These are phyloP conservation scores for Pestalotiopsis sp. DNA, from an alignment of 2,329 filamentous ascomycete species.

Conservation along the genomic window DNA sequence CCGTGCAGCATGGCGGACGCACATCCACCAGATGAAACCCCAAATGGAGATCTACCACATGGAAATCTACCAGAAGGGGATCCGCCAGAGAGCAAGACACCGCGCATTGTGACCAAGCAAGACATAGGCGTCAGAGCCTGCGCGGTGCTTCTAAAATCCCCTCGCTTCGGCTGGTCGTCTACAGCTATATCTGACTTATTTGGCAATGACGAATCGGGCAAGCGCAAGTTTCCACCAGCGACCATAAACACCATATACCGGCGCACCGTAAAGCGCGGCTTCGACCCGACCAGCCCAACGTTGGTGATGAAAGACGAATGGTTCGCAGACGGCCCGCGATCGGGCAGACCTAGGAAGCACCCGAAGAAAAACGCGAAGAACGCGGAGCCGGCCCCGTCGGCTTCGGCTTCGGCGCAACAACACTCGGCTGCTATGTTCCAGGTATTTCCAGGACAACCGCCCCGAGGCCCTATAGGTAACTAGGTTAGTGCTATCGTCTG, in stretches of 20 bases:
- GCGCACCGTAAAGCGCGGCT: background rate
- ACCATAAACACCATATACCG: background rate
- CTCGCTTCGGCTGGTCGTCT: background rate
- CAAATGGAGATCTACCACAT: too few species aligned
- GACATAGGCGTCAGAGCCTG: background rate
- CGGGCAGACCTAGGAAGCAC: background rate
- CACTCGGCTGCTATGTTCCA: too few species aligned
- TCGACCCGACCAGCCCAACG: background rate
- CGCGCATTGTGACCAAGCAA: background rate
- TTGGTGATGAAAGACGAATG: background rate
- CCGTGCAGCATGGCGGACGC: too few species aligned
- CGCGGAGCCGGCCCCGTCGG: too few species aligned
- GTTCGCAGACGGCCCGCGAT: background rate
- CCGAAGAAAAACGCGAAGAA: background rate
- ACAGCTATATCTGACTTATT: background rate
- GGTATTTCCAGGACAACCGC: background rate
- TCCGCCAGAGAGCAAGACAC: too few species aligned
- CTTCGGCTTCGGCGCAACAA: background rate
- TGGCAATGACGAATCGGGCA: background rate
- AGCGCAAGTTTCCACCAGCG: background rate
- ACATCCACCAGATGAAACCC: too few species aligned
- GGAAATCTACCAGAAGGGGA: too few species aligned
- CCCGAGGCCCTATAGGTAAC: background rate
- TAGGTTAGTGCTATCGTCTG: background rate
- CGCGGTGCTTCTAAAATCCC: background rate